phyloP scores from a whole-genome alignment of 192 early-diverging fungal genomes.

The Backusella luteola region DNA sequence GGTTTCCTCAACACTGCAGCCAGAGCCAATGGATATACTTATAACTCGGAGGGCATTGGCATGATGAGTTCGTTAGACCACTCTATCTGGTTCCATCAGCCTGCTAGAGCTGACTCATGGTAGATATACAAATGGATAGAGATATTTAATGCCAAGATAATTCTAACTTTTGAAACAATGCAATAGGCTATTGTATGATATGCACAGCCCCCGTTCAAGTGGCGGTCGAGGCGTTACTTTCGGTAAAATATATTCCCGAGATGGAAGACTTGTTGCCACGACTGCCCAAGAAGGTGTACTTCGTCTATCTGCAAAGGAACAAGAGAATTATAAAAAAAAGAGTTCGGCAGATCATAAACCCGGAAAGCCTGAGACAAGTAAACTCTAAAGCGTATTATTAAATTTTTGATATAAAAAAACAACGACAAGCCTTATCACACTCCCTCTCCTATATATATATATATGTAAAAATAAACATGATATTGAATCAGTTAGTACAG shows the following conservation, averaged over 20 bases:
- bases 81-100: constrained; percentile 85
- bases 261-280: constrained; percentile 78
- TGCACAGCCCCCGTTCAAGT: constrained; percentile 66
- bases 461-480: too few species aligned
- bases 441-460: too few species aligned
- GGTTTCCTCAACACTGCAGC: constrained; percentile 48
- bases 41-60: constrained; percentile 17
- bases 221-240: constrained; percentile 74
- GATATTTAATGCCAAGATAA: background rate
- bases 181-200: constrained; percentile 70
- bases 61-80: constrained; percentile 72
- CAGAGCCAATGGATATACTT: constrained; percentile 8
- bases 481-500: too few species aligned
- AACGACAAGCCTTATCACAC: too few species aligned
- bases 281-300: constrained; percentile 86
- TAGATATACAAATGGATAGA: constrained; percentile 23
- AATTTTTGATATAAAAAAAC: background rate
- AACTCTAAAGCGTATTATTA: background rate
- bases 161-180: background rate
- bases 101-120: constrained; percentile 86
- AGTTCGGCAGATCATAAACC: background rate
- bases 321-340: constrained; percentile 9
- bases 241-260: constrained; percentile 73
- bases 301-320: constrained; percentile 30
- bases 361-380: background rate